Percentiles rank a stretch among this genome's conserved stretches.
Conservation (phyloP, 2,329 filamentous ascomycete species). For the Dissoconium aciculare region DNA sequence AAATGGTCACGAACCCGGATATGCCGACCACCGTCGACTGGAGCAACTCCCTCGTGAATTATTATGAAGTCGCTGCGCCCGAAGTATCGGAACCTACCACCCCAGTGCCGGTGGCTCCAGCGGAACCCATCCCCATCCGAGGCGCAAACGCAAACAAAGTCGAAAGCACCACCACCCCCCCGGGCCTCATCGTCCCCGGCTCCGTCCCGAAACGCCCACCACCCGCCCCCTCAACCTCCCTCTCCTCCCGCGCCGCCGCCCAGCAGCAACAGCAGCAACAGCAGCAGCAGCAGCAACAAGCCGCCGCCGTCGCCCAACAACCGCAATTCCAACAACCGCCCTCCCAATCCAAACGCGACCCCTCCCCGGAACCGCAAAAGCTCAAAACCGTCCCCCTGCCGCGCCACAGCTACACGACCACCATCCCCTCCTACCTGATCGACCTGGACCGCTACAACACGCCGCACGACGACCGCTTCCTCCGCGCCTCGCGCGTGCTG, state of each 20-base stretch:
- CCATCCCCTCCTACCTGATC: constrained; percentile 70
- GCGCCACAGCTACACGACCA: constrained; percentile 49
- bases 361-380: not conserved
- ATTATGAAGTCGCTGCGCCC: constrained; percentile 59
- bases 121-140: constrained; percentile 20
- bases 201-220: not conserved
- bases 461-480: constrained; percentile 58
- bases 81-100: too few species aligned
- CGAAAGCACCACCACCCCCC: not conserved
- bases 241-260: not conserved
- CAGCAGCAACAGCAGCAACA: not conserved
- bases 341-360: constrained; percentile 4
- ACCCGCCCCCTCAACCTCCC: not conserved
- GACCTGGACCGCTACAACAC: constrained; percentile 53
- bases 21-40: constrained; percentile 94
- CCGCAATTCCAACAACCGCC: constrained; percentile 4
- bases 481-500: constrained; percentile 58
- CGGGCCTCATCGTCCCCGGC: not conserved
- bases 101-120: constrained; percentile 16
- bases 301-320: not conserved
- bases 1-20: constrained; percentile 77
- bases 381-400: constrained; percentile 20
- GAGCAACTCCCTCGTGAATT: constrained; percentile 95
- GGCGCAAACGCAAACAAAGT: constrained; percentile 7
- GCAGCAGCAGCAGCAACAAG: not conserved